phyloP scores from a whole-genome alignment of 2,329 filamentous ascomycete species.

The Chaetomiaceae sp. region DNA sequence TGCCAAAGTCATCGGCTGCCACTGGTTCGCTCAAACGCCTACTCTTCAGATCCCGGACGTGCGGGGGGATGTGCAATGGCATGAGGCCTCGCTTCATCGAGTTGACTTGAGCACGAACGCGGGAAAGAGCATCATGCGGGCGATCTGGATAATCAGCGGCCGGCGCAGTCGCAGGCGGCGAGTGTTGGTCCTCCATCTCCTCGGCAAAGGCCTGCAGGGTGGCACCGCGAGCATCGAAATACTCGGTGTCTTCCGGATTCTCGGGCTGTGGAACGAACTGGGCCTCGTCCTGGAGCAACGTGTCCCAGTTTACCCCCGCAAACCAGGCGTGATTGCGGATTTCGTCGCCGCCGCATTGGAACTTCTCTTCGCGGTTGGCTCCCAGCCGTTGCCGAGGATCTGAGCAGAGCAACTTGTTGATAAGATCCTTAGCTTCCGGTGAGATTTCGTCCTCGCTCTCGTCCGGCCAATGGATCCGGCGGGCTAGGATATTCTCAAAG shows the following conservation, averaged over 20 bases:
- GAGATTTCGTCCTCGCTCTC: slow-evolving; percentile 76
- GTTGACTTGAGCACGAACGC: slow-evolving; percentile 81
- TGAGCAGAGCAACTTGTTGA: slow-evolving; percentile 84
- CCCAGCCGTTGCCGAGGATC: slow-evolving; percentile 80
- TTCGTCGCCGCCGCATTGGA: slow-evolving; percentile 77
- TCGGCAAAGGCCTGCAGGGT: slow-evolving; percentile 89
- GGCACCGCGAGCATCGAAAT: slow-evolving; percentile 89
- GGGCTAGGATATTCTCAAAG: slow-evolving; percentile 90
- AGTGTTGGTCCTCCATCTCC: slow-evolving; percentile 84
- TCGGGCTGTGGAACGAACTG: slow-evolving; percentile 91
- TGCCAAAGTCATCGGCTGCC: slow-evolving; percentile 87
- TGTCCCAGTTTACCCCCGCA: slow-evolving; percentile 79
- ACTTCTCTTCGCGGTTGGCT: slow-evolving; percentile 80
- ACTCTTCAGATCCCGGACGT: slow-evolving; percentile 86
- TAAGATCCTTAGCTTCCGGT: slow-evolving; percentile 84
- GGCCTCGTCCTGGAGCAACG: slow-evolving; percentile 87
- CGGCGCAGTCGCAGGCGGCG: slow-evolving; percentile 65
- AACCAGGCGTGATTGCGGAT: slow-evolving; percentile 92
- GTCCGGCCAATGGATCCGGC: slow-evolving; percentile 89
- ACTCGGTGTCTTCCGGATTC: slow-evolving; percentile 95
- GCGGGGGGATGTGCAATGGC: slow-evolving; percentile 92
- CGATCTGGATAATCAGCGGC: slow-evolving; percentile 78
- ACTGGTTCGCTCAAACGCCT: slow-evolving; percentile 88
- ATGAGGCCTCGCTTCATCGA: slow-evolving; percentile 87
- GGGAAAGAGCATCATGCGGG: slow-evolving; percentile 89